Conservation (phyloP, 805 yeast genomes). For the Naumovozyma castellii region DNA sequence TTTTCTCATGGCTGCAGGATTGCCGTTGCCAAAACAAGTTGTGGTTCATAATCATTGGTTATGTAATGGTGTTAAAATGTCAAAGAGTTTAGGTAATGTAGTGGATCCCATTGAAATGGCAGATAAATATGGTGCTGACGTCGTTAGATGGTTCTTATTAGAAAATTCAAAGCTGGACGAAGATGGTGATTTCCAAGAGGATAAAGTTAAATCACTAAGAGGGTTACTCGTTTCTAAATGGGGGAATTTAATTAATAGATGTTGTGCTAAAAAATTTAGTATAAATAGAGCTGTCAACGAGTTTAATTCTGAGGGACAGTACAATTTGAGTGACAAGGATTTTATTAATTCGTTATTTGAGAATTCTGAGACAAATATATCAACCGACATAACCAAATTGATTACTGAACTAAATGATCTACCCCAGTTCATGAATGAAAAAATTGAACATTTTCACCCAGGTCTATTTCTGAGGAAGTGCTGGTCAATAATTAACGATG, state of each 20-base stretch:
- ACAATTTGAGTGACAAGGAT: constrained; percentile 6
- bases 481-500: constrained; percentile 49
- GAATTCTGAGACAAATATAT: not conserved
- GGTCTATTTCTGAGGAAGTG: constrained; percentile 47
- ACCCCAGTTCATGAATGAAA: constrained; percentile 32
- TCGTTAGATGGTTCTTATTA: constrained; percentile 64
- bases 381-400: constrained; percentile 11
- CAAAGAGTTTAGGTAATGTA: constrained; percentile 85
- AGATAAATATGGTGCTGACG: constrained; percentile 57
- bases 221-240: constrained; percentile 69
- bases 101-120: constrained; percentile 76
- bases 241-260: constrained; percentile 69
- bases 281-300: constrained; percentile 36
- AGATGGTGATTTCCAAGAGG: constrained; percentile 74
- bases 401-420: constrained; percentile 33
- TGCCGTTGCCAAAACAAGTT: constrained; percentile 60
- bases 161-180: constrained; percentile 64
- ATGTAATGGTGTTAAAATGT: constrained; percentile 83
- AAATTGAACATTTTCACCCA: constrained; percentile 41
- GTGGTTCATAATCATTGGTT: constrained; percentile 95
- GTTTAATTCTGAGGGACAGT: constrained; percentile 6
- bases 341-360: not conserved
- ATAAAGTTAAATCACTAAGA: constrained; percentile 41
- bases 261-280: constrained; percentile 61
- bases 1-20: constrained; percentile 71